These are phyloP conservation scores for Globisporangium splendens DNA, from an alignment of 352 stramenopile species.

Conservation along the genomic window DNA sequence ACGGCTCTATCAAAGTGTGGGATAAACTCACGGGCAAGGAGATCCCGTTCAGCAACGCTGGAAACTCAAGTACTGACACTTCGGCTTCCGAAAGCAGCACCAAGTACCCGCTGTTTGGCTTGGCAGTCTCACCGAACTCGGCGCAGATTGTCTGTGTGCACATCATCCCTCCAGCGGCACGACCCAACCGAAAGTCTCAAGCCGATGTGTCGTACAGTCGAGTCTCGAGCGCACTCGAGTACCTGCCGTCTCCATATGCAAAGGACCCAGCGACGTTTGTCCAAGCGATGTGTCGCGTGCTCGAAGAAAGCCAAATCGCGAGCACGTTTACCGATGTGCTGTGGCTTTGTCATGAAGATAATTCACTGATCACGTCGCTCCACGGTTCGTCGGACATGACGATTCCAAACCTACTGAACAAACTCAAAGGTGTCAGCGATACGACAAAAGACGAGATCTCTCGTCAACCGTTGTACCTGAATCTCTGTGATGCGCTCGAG, in stretches of 20 bases:
- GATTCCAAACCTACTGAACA: constrained; percentile 56
- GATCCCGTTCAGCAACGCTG: constrained; percentile 16
- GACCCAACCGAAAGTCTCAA: constrained; percentile 77
- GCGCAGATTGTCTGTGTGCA: constrained; percentile 63
- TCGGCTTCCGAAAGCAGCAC: constrained; percentile 4
- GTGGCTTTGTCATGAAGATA: constrained; percentile 79
- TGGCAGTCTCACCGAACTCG: constrained; percentile 69
- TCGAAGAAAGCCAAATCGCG: constrained; percentile 49
- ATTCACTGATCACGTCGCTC: constrained; percentile 46
- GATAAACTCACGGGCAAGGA: constrained; percentile 35
- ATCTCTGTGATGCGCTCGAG: constrained; percentile 54
- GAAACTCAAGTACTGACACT: background rate
- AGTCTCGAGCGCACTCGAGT: constrained; percentile 71
- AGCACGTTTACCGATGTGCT: constrained; percentile 72
- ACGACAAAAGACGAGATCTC: constrained; percentile 16
- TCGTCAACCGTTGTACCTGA: constrained; percentile 55
- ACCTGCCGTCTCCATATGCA: constrained; percentile 56
- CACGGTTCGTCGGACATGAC: constrained; percentile 43
- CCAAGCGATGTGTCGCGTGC: constrained; percentile 41
- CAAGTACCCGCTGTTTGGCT: constrained; percentile 70
- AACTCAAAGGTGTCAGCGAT: constrained; percentile 31
- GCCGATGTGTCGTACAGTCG: constrained; percentile 83
- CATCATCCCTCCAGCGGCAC: constrained; percentile 72
- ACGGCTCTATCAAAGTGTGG: constrained; percentile 67
- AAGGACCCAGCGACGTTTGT: constrained; percentile 39